Evolutionary conservation across 108 stramenopile genomes (phyloP).

Genomic region (Nannochloropsis oceanica): DNA sequence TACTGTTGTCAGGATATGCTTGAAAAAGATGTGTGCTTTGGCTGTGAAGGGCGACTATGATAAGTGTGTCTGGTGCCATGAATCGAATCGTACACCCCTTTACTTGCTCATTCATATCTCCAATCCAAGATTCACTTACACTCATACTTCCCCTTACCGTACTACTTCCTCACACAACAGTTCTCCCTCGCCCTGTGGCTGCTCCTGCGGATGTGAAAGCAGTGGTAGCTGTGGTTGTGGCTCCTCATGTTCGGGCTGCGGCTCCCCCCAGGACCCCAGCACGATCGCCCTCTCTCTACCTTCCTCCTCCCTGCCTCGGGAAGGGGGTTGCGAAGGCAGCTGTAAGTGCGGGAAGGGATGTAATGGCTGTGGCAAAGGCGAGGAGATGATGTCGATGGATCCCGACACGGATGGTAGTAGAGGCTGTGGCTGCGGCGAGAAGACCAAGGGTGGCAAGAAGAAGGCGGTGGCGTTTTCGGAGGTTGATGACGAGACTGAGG

Average conservation of each 20-base stretch:
- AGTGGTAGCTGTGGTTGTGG: neutral
- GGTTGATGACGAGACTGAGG: neutral
- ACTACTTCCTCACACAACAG: neutral
- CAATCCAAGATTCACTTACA: too few relatives aligned
- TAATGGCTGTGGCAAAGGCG: too few relatives aligned
- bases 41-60: too few relatives aligned
- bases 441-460: neutral
- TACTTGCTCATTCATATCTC: too few relatives aligned
- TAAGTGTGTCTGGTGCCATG: too few relatives aligned
- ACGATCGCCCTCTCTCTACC: neutral
- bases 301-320: neutral
- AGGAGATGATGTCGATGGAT: too few relatives aligned
- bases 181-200: neutral
- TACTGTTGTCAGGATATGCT: neutral
- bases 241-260: neutral
- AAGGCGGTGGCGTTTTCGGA: neutral
- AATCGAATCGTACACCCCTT: too few relatives aligned
- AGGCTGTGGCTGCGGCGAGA: neutral
- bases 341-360: too few relatives aligned
- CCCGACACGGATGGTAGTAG: neutral
- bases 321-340: too few relatives aligned
- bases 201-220: neutral
- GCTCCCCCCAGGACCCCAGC: neutral
- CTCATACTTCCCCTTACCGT: too few relatives aligned
- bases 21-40: too few relatives aligned